Conservation (phyloP, 176 grass and related monocot genomes). For the Raddia distichophylla region DNA sequence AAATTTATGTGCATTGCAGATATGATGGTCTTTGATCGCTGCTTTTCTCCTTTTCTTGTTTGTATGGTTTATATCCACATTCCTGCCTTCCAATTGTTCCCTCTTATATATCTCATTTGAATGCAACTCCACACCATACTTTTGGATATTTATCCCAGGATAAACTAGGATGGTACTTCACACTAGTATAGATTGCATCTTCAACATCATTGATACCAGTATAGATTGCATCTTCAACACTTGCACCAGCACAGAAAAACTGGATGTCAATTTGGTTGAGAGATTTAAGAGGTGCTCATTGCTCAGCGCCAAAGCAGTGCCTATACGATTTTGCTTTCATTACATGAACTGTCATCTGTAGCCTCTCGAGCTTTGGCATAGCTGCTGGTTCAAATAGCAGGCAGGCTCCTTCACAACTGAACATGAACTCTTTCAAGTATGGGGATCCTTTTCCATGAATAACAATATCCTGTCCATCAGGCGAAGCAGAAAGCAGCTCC, state of each 20-base stretch:
- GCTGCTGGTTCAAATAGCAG: conserved; percentile 28
- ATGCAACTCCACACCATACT: conserved; percentile 24
- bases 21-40: neutral
- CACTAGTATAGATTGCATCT: conserved; percentile 9
- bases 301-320: conserved; percentile 30
- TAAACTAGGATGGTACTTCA: conserved; percentile 31
- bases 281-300: conserved; percentile 22
- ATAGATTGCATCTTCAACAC: neutral
- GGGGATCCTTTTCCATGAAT: conserved; percentile 28
- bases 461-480: conserved; percentile 31
- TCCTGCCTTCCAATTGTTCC: neutral
- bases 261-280: conserved; percentile 37
- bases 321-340: conserved; percentile 21
- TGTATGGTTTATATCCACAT: neutral
- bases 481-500: conserved; percentile 33
- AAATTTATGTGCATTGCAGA: neutral
- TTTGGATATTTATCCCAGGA: conserved; percentile 34
- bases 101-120: conserved; percentile 30
- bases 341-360: conserved; percentile 32
- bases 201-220: conserved; percentile 15
- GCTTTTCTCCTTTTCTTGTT: conserved; percentile 31
- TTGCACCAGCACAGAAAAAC: conserved; percentile 17
- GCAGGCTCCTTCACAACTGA: conserved; percentile 36
- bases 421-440: conserved; percentile 32
- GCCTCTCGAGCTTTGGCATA: conserved; percentile 28